phyloP scores from a whole-genome alignment of 2,329 filamentous ascomycete species.

The Sporothrix inflata region DNA sequence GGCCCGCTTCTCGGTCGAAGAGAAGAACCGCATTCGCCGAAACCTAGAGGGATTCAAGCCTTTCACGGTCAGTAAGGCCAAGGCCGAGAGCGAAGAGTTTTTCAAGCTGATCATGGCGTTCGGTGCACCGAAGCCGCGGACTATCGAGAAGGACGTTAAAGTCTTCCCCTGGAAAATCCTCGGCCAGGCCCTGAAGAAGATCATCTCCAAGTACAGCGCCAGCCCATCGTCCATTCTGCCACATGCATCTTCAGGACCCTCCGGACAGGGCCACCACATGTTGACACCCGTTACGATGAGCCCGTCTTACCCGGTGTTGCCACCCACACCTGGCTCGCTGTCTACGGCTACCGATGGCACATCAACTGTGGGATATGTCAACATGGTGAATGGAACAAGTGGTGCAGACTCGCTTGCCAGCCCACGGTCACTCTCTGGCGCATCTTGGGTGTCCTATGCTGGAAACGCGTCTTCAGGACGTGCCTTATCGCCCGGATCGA shows the following conservation, averaged over 20 bases:
- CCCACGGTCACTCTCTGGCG: conserved; percentile 55
- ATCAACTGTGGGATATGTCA: conserved; percentile 46
- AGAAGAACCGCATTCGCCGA: conserved; percentile 96
- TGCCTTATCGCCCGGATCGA: conserved; percentile 47
- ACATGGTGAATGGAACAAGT: conserved; percentile 42
- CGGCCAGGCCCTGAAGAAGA: conserved; percentile 87
- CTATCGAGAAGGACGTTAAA: conserved; percentile 99
- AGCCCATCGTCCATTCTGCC: conserved; percentile 48
- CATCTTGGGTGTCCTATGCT: conserved; percentile 48
- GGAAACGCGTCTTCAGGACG: conserved; percentile 41
- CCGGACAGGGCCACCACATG: conserved; percentile 43
- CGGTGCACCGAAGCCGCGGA: conserved; percentile 89
- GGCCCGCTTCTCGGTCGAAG: conserved; percentile 87
- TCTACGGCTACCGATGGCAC: conserved; percentile 44
- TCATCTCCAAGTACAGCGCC: conserved; percentile 91
- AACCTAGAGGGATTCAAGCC: conserved; percentile 95
- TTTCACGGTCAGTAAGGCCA: conserved; percentile 89
- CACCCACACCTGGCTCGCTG: conserved; percentile 49
- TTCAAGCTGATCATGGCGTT: conserved; percentile 99
- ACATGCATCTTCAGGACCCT: conserved; percentile 31
- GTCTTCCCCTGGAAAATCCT: conserved; percentile 97
- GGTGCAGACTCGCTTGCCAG: conserved; percentile 57
- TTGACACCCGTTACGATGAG: conserved; percentile 46
- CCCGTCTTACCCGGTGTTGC: conserved; percentile 49
- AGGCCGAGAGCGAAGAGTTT: conserved; percentile 90